Percentiles rank a stretch among this genome's conserved stretches.
These are phyloP conservation scores for Lodderomyces orthopsilosis DNA, from an alignment of 1,139 yeast species.

Conservation along the genomic window DNA sequence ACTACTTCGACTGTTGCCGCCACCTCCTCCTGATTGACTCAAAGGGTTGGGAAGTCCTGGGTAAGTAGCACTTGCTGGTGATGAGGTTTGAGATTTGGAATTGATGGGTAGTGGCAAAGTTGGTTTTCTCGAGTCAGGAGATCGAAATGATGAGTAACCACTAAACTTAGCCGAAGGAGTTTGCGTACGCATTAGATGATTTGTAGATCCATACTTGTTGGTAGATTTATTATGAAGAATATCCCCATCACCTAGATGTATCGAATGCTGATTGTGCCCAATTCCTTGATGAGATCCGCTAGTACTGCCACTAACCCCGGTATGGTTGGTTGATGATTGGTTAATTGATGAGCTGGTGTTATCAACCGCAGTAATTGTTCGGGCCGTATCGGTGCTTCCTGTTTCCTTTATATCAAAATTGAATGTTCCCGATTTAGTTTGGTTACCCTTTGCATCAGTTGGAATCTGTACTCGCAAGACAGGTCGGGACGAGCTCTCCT, in stretches of 20 bases:
- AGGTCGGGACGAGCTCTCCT: slow-evolving; percentile 30
- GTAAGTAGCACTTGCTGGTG: slow-evolving; percentile 45
- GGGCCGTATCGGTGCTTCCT: slow-evolving; percentile 14
- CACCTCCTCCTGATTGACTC: not conserved
- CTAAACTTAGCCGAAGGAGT: slow-evolving; percentile 17
- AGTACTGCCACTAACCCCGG: slow-evolving; percentile 5
- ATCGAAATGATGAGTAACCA: slow-evolving; percentile 31
- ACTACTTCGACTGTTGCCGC: not conserved
- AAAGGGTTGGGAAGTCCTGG: slow-evolving; percentile 30
- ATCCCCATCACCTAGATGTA: not conserved
- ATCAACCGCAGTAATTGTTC: slow-evolving; percentile 43
- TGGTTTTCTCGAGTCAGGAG: slow-evolving; percentile 39
- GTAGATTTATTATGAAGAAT: slow-evolving; percentile 5
- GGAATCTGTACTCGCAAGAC: slow-evolving; percentile 53
- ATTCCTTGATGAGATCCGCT: not conserved
- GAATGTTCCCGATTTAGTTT: slow-evolving; percentile 28
- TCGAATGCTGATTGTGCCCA: not conserved
- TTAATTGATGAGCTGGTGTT: slow-evolving; percentile 9
- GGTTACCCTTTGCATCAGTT: slow-evolving; percentile 30
- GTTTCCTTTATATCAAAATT: slow-evolving; percentile 4
- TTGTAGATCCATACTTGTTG: slow-evolving; percentile 8
- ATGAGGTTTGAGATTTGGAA: slow-evolving; percentile 41
- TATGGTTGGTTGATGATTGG: slow-evolving; percentile 8
- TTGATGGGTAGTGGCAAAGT: slow-evolving; percentile 41
- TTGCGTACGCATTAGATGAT: slow-evolving; percentile 2